Base-by-base conservation (phyloP, 176 grass and related monocot species). In the Ensete glaucum region DNA sequence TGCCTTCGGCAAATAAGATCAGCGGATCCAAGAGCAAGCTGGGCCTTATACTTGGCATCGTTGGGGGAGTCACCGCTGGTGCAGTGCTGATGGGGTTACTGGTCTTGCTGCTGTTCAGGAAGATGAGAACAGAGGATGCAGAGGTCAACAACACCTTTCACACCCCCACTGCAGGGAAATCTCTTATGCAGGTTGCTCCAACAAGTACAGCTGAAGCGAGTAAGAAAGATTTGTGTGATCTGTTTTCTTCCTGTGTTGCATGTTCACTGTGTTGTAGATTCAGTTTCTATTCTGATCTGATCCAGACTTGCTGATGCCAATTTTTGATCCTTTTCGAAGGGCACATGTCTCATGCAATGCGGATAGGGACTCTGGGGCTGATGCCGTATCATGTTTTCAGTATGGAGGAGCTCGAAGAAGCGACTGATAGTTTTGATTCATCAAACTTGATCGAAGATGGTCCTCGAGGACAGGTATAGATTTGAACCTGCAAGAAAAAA, bases 321-420 rank as follows among this genome's bases (percentile, higher is more conserved):
- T 6, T 59, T 20, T 59, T 19, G 56, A 58, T 77, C 20, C 74
- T 70, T 82, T 43, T 43, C 43, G 72, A 54, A 96, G 93, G 89
- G 67, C 90, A 83, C 81, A 66, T 67, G 64, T 86, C 89, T 54
- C 92, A 92, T 76, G 84, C 89, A 48, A 80, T 87, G 53, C 89
- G 78, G 51, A 29, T 88, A 72, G 92, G 87, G 50, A 86, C 92
- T 59, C 83, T 96, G 11, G 92, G 92, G 1, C 71, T 89, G 54
- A 84, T 87, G 12, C 68, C 83, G 12, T 96, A 96, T 83, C 84
- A 82, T 10, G 73, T 68, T 53, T 96, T 96, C 70, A 89, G 82
- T 7, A 34, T 96, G 82, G 89, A 91, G 10, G 92, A 96, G 82
- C 87, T 96, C 1, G 92, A 96, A 83, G 92, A 88, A 0, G 92